Conservation (phyloP, 2,329 filamentous ascomycete genomes). For the Escovopsis sp. region DNA sequence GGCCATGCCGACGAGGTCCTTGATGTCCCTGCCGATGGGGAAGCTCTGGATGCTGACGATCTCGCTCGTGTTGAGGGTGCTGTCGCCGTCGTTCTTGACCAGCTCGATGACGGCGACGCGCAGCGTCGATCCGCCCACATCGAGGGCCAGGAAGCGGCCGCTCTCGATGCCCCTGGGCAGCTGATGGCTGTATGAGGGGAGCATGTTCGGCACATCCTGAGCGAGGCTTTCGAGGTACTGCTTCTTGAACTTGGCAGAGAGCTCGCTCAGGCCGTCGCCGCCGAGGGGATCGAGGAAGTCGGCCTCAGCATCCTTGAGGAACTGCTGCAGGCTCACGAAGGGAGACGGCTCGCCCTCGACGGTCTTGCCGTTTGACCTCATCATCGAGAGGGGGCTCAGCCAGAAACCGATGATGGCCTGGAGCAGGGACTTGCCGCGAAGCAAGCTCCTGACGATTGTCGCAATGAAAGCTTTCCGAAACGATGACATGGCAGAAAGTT, state of each 20-base stretch:
- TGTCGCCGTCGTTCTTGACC: constrained; percentile 27
- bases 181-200: constrained; percentile 51
- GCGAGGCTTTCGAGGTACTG: constrained; percentile 41
- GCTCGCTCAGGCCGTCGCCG: constrained; percentile 27
- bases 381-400: constrained; percentile 27
- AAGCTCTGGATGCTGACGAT: constrained; percentile 42
- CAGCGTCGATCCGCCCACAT: constrained; percentile 56
- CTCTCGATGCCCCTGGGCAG: constrained; percentile 45
- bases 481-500: constrained; percentile 43
- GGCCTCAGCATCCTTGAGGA: constrained; percentile 41
- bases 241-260: constrained; percentile 35
- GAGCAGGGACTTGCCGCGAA: constrained; percentile 44
- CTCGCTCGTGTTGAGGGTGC: constrained; percentile 26
- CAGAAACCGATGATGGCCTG: constrained; percentile 42
- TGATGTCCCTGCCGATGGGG: constrained; percentile 40
- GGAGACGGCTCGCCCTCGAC: constrained; percentile 7
- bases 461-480: constrained; percentile 39
- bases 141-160: constrained; percentile 47
- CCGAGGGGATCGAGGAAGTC: constrained; percentile 34
- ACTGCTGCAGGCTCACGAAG: constrained; percentile 28
- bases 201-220: constrained; percentile 42
- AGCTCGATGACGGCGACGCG: constrained; percentile 50
- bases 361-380: constrained; percentile 13
- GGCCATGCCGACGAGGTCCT: constrained; percentile 38
- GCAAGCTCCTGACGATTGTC: constrained; percentile 41